Evolutionary conservation across 352 stramenopile species (phyloP).

Genomic region (Phytophthora nicotianae): DNA sequence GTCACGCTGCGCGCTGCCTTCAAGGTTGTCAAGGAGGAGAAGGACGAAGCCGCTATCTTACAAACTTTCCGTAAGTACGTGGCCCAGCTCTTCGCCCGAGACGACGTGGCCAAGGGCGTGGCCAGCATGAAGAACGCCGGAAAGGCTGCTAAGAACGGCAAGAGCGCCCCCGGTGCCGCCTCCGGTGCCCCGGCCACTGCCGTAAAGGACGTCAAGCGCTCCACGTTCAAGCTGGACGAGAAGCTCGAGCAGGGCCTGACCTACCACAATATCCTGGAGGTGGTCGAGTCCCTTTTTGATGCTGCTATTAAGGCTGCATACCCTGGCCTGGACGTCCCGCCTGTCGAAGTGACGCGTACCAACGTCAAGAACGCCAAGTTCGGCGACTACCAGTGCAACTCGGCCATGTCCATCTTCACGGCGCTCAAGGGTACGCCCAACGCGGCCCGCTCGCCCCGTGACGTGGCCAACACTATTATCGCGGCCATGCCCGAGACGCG

Average conservation of each 20-base stretch:
- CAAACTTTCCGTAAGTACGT: conserved; percentile 75
- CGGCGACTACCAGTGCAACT: conserved; percentile 99
- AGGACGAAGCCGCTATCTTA: conserved; percentile 52
- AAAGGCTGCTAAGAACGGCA: conserved; percentile 40
- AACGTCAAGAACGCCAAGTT: conserved; percentile 86
- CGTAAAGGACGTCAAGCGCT: conserved; percentile 29
- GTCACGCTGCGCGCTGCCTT: conserved; percentile 72
- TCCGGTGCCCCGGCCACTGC: conserved; percentile 16
- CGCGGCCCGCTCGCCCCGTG: conserved; percentile 74
- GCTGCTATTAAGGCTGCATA: conserved; percentile 76
- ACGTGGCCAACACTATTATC: conserved; percentile 93
- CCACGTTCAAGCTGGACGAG: conserved; percentile 56
- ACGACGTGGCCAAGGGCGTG: conserved; percentile 54
- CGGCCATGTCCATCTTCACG: conserved; percentile 96
- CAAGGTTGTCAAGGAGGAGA: conserved; percentile 52
- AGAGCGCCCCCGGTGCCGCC: conserved; percentile 11
- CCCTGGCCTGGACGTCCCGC: conserved; percentile 54
- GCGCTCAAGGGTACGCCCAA: conserved; percentile 91
- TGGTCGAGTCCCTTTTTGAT: conserved; percentile 79
- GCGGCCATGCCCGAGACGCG: conserved; percentile 79
- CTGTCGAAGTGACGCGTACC: conserved; percentile 74
- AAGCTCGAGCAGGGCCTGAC: conserved; percentile 61
- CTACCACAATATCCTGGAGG: conserved; percentile 75
- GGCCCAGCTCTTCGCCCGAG: conserved; percentile 55
- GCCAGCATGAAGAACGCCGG: conserved; percentile 48